These are phyloP conservation scores for Quercus engelmannii DNA, from an alignment of 306 rosid species.

Conservation along the genomic window DNA sequence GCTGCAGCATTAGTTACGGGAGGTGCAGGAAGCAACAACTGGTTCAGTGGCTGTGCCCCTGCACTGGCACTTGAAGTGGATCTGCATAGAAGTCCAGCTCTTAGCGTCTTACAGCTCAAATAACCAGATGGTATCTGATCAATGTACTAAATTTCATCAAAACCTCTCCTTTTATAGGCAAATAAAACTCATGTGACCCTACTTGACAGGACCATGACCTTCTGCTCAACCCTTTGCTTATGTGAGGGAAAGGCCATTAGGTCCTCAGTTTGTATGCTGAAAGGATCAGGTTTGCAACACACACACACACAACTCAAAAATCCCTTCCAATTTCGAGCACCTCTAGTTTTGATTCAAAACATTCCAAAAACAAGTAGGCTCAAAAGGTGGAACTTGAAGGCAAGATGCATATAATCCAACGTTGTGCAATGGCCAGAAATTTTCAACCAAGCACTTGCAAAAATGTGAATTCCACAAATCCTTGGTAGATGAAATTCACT, in stretches of 20 bases:
- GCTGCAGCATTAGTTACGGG: constrained; percentile 46
- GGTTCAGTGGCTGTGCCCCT: constrained; percentile 68
- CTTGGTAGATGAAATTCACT: not conserved
- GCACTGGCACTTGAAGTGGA: constrained; percentile 56
- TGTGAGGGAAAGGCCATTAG: not conserved
- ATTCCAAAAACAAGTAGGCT: not conserved
- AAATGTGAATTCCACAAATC: not conserved
- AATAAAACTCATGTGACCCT: not conserved
- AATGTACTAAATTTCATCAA: constrained; percentile 8
- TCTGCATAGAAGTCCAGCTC: constrained; percentile 36
- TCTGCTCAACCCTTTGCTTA: not conserved
- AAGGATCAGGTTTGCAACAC: not conserved
- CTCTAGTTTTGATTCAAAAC: not conserved
- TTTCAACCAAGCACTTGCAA: constrained; percentile 6
- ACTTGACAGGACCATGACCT: not conserved
- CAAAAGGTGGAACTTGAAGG: not conserved
- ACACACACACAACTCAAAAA: not conserved
- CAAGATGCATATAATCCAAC: constrained; percentile 15
- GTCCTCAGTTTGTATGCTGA: not conserved
- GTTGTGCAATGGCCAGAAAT: constrained; percentile 7
- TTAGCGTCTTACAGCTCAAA: constrained; percentile 22
- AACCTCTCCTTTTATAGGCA: not conserved
- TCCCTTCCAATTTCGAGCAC: not conserved
- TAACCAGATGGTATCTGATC: constrained; percentile 16
- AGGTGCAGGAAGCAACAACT: constrained; percentile 76